Evolutionary conservation across 1,284 basidiomycete species (phyloP).

Genomic region (Hemileia vastatrix): DNA sequence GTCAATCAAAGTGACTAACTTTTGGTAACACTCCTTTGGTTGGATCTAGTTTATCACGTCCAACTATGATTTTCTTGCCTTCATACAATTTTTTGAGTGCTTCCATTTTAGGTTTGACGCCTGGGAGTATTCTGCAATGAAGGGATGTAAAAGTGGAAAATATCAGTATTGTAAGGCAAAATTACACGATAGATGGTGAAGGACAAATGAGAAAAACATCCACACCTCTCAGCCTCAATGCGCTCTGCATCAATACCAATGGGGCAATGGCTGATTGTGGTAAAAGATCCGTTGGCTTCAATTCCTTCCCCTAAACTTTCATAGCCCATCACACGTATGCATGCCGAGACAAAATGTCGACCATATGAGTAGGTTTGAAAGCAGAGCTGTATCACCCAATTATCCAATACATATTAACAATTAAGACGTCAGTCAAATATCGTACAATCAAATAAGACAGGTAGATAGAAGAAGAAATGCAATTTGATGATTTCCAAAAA

Average conservation of each 20-base stretch:
- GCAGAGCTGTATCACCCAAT: slow-evolving; percentile 1
- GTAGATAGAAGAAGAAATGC: slow-evolving; percentile 24
- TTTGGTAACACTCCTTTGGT: slow-evolving; percentile 98
- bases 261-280: slow-evolving; percentile 78
- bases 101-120: slow-evolving; percentile 78
- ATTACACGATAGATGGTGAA: background rate
- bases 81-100: slow-evolving; percentile 76
- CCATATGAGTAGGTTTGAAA: slow-evolving; percentile 84
- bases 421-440: background rate
- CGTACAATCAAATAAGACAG: background rate
- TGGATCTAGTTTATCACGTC: slow-evolving; percentile 96
- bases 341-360: slow-evolving; percentile 86
- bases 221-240: slow-evolving; percentile 68
- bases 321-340: slow-evolving; percentile 90
- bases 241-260: slow-evolving; percentile 95
- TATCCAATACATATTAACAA: background rate
- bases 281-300: slow-evolving; percentile 78
- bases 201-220: slow-evolving; percentile 25
- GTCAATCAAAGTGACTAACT: slow-evolving; percentile 45
- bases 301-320: slow-evolving; percentile 71
- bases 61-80: slow-evolving; percentile 97
- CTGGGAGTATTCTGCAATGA: slow-evolving; percentile 55
- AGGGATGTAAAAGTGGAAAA: background rate
- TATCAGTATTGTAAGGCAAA: background rate
- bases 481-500: background rate